Base-by-base conservation (phyloP, 257 asterid species). In the Solanum verrucosum region DNA sequence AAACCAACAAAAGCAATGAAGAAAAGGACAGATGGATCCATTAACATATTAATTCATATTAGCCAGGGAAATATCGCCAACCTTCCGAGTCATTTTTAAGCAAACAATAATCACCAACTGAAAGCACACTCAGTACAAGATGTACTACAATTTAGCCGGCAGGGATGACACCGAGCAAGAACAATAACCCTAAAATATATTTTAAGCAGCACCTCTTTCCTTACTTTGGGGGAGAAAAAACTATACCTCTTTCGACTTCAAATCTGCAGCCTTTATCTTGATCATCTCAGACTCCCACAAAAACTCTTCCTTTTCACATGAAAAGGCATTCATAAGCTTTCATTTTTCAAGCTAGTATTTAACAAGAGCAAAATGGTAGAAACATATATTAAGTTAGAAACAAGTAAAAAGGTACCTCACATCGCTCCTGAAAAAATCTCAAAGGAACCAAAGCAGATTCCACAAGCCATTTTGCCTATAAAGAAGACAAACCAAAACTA, bases 391-490 rank as follows among this genome's bases (percentile, higher is more conserved):
- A 86, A 35, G 38, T 49, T 68, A 25, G 68, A 40, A 82, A 23
- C 70, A 83, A 49, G 87, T 79, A n/a, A 68, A 87, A 87, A 87
- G 87, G 83, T 86, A 96, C 99, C 95, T 97, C 99, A 88, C 98
- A 96, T 21, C 99, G 99, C 94, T 97, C 99, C 92, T 95, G 99
- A 87, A 97, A 96, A 91, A 89, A 94, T 88, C 99, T 94, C 88
- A 96, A 91, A 25, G 99, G 99, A 86, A 96, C 99, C 89, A 97
- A 82, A 16, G 99, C 92, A 88, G 99, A 96, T 90, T 97, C 99
- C 91, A 97, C 98, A 89, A 97, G 96, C 99, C 99, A 97, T 78
- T 97, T 96, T 72, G 98, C 99, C 99, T 97, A 49, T 44, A 33
- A 59, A 42, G 84, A 89, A 37, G 52, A 63, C 86, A 27, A 40